Evolutionary conservation across 306 rosid species (phyloP).

Genomic region (Adenanthera pavonina): DNA sequence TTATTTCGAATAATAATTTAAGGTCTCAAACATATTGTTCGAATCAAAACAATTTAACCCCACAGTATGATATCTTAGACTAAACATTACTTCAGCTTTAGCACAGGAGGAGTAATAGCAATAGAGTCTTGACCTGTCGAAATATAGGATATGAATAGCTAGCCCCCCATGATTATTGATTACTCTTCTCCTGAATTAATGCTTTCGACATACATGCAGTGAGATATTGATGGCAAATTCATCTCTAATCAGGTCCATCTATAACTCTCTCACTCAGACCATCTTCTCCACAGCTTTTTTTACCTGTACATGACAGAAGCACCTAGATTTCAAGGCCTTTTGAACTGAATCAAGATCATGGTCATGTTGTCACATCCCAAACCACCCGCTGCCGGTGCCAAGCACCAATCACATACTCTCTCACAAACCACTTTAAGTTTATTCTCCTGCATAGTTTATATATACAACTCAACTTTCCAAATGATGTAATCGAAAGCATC

Average conservation of each 20-base stretch:
- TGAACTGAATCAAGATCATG: conserved; percentile 94
- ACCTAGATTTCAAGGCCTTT: conserved; percentile 45
- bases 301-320: conserved; percentile 52
- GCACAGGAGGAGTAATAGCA: no score
- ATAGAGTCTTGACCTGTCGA: no score
- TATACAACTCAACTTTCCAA: conserved; percentile 10
- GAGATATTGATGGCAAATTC: neutral
- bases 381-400: conserved; percentile 92
- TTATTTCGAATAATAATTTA: no score
- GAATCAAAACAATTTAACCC: no score
- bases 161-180: no score
- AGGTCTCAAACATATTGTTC: no score
- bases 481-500: neutral
- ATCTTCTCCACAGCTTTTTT: conserved; percentile 24
- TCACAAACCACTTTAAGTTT: conserved; percentile 83
- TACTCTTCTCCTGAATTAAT: neutral
- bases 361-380: conserved; percentile 99
- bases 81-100: no score
- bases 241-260: conserved; percentile 1
- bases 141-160: no score
- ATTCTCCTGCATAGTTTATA: conserved; percentile 64
- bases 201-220: conserved; percentile 16
- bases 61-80: no score
- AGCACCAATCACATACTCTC: conserved; percentile 87
- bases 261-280: conserved; percentile 22